Evolutionary conservation across 257 asterid species (phyloP).

Genomic region (Schizonepeta tenuifolia): DNA sequence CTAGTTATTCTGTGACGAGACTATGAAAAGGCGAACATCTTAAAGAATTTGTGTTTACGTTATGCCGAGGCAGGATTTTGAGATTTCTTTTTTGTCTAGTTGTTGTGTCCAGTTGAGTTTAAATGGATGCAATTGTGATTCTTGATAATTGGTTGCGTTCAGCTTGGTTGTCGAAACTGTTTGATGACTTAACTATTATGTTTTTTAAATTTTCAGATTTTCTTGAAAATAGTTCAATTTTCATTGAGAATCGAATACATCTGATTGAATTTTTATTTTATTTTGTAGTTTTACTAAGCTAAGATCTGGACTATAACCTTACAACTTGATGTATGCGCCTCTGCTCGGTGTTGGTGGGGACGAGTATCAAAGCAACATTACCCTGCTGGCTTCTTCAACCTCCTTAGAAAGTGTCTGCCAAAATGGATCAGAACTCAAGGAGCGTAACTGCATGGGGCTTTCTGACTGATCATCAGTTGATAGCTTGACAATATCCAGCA

Average conservation of each 20-base stretch:
- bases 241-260: slow-evolving; percentile 8
- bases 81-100: background rate
- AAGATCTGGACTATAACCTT: slow-evolving; percentile 25
- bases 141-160: background rate
- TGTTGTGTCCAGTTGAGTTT: background rate
- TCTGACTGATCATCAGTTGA: slow-evolving; percentile 75
- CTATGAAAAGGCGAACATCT: background rate
- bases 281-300: slow-evolving; percentile 27
- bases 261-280: slow-evolving; percentile 24
- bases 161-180: background rate
- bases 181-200: background rate
- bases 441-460: slow-evolving; percentile 71
- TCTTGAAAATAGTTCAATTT: background rate
- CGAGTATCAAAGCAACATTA: slow-evolving; percentile 53
- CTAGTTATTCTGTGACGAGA: background rate
- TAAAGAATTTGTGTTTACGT: background rate
- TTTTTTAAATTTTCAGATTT: background rate
- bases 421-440: slow-evolving; percentile 54
- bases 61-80: background rate
- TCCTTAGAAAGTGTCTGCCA: slow-evolving; percentile 48
- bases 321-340: slow-evolving; percentile 60
- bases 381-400: slow-evolving; percentile 53
- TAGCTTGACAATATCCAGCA: slow-evolving; percentile 56
- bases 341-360: slow-evolving; percentile 51
- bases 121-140: background rate